Evolutionary conservation across 352 stramenopile genomes (phyloP).

Genomic region (Phytophthora pini): DNA sequence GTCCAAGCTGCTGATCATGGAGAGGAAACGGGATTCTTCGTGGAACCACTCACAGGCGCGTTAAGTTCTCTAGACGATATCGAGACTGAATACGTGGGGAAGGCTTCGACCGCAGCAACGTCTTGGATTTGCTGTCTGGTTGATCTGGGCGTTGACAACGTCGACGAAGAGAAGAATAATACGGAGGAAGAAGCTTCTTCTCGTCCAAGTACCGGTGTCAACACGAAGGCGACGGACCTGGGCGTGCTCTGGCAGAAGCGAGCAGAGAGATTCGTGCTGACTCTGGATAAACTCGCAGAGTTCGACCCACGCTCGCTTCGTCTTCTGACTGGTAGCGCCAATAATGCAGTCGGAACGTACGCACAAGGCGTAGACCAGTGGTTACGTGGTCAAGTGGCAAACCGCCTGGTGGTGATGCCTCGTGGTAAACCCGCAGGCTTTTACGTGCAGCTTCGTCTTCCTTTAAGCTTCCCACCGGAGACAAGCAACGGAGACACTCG

Average conservation of each 20-base stretch:
- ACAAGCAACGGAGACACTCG: conserved; percentile 9
- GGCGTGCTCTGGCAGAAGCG: conserved; percentile 30
- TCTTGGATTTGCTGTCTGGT: conserved; percentile 43
- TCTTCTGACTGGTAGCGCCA: conserved; percentile 25
- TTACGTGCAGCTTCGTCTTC: conserved; percentile 72
- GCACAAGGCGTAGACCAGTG: conserved; percentile 34
- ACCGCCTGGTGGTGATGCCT: conserved; percentile 59
- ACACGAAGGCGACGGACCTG: conserved; percentile 21
- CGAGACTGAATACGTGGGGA: conserved; percentile 27
- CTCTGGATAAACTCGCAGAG: conserved; percentile 21
- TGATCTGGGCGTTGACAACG: conserved; percentile 63
- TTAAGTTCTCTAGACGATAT: conserved; percentile 34
- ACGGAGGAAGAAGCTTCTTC: conserved; percentile 12
- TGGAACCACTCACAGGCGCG: conserved; percentile 30
- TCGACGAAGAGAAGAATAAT: conserved; percentile 39
- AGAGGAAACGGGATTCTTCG: conserved; percentile 34
- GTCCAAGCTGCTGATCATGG: conserved; percentile 5
- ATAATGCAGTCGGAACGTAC: conserved; percentile 12
- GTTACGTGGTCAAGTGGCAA: conserved; percentile 45
- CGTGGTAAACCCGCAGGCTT: conserved; percentile 51
- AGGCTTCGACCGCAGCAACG: neutral
- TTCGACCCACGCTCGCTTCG: conserved; percentile 28
- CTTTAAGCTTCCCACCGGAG: conserved; percentile 10
- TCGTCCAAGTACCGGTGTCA: conserved; percentile 14
- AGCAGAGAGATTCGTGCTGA: conserved; percentile 26